Evolutionary conservation across 1,284 basidiomycete species (phyloP), one percentile per base, ranked within the genome.

Genomic region (Termitomyces sp.): DNA sequence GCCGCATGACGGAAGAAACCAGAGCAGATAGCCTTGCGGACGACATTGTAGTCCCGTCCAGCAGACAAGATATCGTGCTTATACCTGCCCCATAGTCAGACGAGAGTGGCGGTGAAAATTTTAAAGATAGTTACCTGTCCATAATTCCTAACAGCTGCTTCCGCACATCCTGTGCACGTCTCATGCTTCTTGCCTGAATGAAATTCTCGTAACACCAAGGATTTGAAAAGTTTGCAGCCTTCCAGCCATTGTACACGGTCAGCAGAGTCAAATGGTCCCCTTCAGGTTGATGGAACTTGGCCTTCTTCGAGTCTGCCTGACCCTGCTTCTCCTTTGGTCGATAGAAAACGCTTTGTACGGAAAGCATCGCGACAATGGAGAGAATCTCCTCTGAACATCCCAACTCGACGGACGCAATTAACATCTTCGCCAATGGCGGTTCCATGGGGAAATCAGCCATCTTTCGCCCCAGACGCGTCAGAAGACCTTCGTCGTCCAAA

Each of bases 371-470:
- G 0, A 98, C 94, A 55, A 99, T 92, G 1, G 92, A 96, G 31
- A 99, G 74, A 60, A 98, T 94, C 72, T 99, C 97, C 65, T 99
- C 95, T 0, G 94, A 97, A 68, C 96, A 99, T 9, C 94, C 94
- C 52, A 93, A 78, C 65, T 99, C 96, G 24, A 98, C 94, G 1
- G 93, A 96, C n/a, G 94, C 92, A 70, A 99, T 98, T 52, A 99
- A 75, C 94, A 98, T 98, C 76, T 99, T 99, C 9, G 96, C 94
- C 58, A 95, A 74, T 3, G 92, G 85, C 5, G 96, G 97, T 60
- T 98, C 95, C 86, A 98, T 93, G 5, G 97, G 97, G 76, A 98
- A 96, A 68, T 99, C 96, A 1, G 97, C 96, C 97, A 99, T 99
- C 74, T 99, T 99, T 55, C 96, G 82, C 1, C 96, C 97, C 12